Evolutionary conservation across 2,329 filamentous ascomycete genomes (phyloP).

Genomic region (Penicillium olsonii): DNA sequence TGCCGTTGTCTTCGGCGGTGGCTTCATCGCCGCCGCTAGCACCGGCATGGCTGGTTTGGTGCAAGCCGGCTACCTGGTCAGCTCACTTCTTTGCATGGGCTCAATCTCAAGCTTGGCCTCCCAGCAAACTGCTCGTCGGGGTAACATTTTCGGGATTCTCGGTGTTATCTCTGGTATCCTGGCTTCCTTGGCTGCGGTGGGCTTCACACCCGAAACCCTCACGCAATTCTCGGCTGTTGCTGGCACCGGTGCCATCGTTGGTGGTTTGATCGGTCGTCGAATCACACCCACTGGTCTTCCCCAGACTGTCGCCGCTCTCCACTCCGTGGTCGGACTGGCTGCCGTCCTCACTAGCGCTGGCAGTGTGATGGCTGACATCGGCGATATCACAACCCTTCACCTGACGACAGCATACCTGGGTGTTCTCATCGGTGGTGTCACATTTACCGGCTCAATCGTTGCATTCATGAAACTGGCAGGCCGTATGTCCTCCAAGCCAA

Average conservation of each 20-base stretch:
- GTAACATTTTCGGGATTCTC: constrained; percentile 83
- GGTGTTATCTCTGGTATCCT: constrained; percentile 82
- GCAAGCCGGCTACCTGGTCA: constrained; percentile 83
- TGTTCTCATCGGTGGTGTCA: constrained; percentile 82
- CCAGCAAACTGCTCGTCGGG: constrained; percentile 78
- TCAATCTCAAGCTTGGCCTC: constrained; percentile 81
- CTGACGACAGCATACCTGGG: constrained; percentile 84
- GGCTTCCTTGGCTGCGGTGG: constrained; percentile 77
- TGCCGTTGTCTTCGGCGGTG: constrained; percentile 74
- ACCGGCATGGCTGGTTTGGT: constrained; percentile 83
- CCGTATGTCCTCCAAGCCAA: constrained; percentile 76
- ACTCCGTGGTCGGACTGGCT: constrained; percentile 86
- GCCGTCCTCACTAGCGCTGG: constrained; percentile 87
- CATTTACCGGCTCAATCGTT: constrained; percentile 87
- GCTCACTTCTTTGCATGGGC: constrained; percentile 80
- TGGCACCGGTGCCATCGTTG: constrained; percentile 67
- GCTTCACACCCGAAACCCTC: constrained; percentile 76
- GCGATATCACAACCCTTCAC: constrained; percentile 73
- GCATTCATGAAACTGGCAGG: constrained; percentile 86
- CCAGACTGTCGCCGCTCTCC: constrained; percentile 84
- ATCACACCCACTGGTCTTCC: constrained; percentile 87
- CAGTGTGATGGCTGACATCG: constrained; percentile 74
- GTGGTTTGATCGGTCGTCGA: constrained; percentile 76
- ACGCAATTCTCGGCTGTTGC: constrained; percentile 79
- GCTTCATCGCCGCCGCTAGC: constrained; percentile 75